Conservation (phyloP, 2,329 filamentous ascomycete genomes). For the Calonectria hawksworthii region DNA sequence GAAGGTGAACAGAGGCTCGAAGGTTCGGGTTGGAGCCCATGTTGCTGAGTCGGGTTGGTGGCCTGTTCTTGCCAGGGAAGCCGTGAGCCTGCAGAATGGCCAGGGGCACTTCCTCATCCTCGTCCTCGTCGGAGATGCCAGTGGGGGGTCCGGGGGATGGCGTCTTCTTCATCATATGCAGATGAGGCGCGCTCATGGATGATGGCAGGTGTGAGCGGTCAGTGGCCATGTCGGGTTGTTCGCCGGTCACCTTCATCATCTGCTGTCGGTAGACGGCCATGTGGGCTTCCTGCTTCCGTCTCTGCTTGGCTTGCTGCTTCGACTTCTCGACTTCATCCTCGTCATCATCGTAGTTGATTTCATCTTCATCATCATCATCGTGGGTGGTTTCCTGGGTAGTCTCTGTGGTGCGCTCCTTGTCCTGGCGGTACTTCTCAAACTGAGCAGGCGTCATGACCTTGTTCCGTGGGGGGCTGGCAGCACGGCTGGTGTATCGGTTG, state of each 20-base stretch:
- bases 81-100: conserved; percentile 91
- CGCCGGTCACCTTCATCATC: conserved; percentile 96
- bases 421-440: conserved; percentile 84
- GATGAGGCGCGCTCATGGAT: conserved; percentile 74
- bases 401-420: conserved; percentile 72
- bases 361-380: conserved; percentile 74
- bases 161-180: conserved; percentile 57
- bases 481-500: conserved; percentile 52
- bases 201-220: conserved; percentile 69
- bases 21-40: conserved; percentile 81
- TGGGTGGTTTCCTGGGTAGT: conserved; percentile 63
- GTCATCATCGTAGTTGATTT: conserved; percentile 78
- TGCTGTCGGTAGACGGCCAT: conserved; percentile 92
- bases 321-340: conserved; percentile 86
- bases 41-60: conserved; percentile 76
- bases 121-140: conserved; percentile 81
- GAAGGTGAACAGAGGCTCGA: conserved; percentile 63
- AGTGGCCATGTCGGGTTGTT: conserved; percentile 57
- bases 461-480: conserved; percentile 63
- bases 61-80: conserved; percentile 83
- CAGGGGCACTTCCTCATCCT: conserved; percentile 90
- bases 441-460: conserved; percentile 93
- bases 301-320: conserved; percentile 79
- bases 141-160: conserved; percentile 57
- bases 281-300: conserved; percentile 90